Evolutionary conservation across 2,329 filamentous ascomycete genomes (phyloP).

Genomic region (Neoscytalidium dimidiatum): DNA sequence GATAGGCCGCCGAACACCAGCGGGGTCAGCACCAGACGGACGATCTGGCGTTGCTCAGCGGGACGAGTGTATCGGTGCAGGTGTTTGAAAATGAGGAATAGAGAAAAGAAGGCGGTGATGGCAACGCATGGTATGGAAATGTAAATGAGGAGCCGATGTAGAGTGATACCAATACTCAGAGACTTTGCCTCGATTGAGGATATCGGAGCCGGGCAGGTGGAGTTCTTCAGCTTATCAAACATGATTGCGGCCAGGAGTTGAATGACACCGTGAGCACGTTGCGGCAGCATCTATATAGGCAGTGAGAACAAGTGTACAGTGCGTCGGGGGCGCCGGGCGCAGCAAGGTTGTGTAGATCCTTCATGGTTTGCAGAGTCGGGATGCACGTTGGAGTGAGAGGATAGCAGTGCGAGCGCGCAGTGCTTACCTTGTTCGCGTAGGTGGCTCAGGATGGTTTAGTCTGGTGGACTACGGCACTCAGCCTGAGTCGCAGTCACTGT

Average conservation of each 20-base stretch:
- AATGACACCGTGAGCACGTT: no score
- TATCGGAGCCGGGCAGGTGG: conserved; percentile 2
- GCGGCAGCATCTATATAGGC: background rate
- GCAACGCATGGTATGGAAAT: conserved; percentile 22
- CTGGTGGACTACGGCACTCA: background rate
- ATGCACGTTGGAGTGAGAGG: background rate
- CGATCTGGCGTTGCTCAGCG: conserved; percentile 33
- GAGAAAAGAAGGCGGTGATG: conserved; percentile 23
- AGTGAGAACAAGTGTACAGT: no score
- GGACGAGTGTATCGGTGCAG: conserved; percentile 30
- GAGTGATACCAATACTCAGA: conserved; percentile 19
- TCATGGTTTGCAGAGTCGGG: background rate
- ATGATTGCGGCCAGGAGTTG: background rate
- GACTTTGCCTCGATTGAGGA: background rate
- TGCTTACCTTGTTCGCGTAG: background rate
- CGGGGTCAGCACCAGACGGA: conserved; percentile 29
- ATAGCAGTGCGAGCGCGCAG: background rate
- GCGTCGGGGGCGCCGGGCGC: background rate
- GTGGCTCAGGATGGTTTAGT: background rate
- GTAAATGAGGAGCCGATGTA: conserved; percentile 22
- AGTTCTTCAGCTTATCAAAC: background rate
- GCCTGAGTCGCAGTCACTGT: no score
- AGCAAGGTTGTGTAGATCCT: background rate
- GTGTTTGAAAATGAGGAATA: conserved; percentile 28
- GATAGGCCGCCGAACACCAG: conserved; percentile 26